Percentiles rank a stretch among this genome's conserved stretches.
phyloP scores from a whole-genome alignment of 2,329 filamentous ascomycete species.

The Fusarium sarcochroum region DNA sequence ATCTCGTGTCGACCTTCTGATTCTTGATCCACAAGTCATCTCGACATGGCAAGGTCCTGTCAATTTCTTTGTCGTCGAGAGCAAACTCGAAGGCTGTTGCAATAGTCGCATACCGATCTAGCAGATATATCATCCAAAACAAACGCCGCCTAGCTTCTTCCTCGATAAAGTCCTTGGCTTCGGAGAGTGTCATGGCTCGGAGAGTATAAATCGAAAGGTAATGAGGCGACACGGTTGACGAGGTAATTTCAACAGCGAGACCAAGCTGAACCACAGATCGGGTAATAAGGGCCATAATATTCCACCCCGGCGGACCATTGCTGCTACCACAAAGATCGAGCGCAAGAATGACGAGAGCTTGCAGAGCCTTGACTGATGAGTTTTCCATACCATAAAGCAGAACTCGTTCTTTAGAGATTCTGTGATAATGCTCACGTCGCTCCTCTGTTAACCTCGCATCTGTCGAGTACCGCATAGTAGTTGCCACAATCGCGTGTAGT shows the following conservation, averaged over 20 bases:
- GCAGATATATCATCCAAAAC: conserved; percentile 94
- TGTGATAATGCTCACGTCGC: conserved; percentile 81
- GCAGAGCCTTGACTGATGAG: conserved; percentile 87
- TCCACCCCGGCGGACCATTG: conserved; percentile 93
- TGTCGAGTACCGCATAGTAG: conserved; percentile 85
- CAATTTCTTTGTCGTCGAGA: conserved; percentile 89
- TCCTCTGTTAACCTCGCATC: conserved; percentile 82
- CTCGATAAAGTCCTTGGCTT: conserved; percentile 88
- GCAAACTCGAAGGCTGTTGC: conserved; percentile 94
- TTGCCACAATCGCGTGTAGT: conserved; percentile 90
- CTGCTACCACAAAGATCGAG: conserved; percentile 88
- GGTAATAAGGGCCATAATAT: conserved; percentile 89
- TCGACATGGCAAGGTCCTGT: conserved; percentile 86
- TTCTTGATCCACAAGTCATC: conserved; percentile 90
- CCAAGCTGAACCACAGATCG: conserved; percentile 91
- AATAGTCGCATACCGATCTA: conserved; percentile 91
- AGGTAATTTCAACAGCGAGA: conserved; percentile 85
- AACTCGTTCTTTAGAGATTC: conserved; percentile 86
- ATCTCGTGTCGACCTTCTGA: conserved; percentile 84
- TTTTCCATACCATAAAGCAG: conserved; percentile 90
- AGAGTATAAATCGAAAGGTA: conserved; percentile 92
- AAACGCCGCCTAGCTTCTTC: conserved; percentile 87
- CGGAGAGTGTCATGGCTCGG: conserved; percentile 85
- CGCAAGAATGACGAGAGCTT: conserved; percentile 88
- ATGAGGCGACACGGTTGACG: conserved; percentile 81